A percentile compares a stretch with the other conserved stretches of the same genome.
phyloP scores from a whole-genome alignment of 2,329 filamentous ascomycete species.

The Neoscytalidium dimidiatum region DNA sequence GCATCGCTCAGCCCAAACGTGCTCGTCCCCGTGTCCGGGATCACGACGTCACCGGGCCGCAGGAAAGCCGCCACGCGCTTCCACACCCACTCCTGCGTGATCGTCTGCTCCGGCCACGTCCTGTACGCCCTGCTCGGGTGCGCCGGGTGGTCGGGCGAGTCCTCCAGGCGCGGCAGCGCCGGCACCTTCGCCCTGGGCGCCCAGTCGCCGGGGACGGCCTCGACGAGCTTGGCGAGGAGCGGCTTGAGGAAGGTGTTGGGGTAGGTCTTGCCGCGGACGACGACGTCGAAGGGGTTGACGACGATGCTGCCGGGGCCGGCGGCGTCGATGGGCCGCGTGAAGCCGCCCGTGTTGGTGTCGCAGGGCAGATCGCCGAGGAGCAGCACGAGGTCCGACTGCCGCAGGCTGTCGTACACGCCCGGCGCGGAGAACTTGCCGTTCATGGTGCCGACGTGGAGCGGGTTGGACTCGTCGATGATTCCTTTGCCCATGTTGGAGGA shows the following conservation, averaged over 20 bases:
- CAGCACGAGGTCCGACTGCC: conserved; percentile 39
- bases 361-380: conserved; percentile 42
- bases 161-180: background rate
- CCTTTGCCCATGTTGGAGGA: conserved; percentile 46
- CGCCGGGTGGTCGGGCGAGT: background rate
- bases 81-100: conserved; percentile 49
- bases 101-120: conserved; percentile 25
- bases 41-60: conserved; percentile 39
- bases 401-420: conserved; percentile 39
- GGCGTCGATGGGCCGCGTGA: conserved; percentile 38
- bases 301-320: conserved; percentile 33
- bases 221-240: conserved; percentile 33
- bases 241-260: conserved; percentile 41
- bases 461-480: conserved; percentile 44
- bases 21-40: conserved; percentile 46
- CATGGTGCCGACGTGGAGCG: conserved; percentile 44
- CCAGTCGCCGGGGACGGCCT: conserved; percentile 25
- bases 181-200: background rate
- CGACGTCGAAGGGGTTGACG: conserved; percentile 41
- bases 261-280: conserved; percentile 38
- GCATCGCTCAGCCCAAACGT: conserved; percentile 41
- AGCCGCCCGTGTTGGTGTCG: conserved; percentile 47
- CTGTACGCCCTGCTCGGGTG: background rate
- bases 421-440: conserved; percentile 42
- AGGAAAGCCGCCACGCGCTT: conserved; percentile 41